These are phyloP conservation scores for Sarocladium brachiariae DNA, from an alignment of 2,329 filamentous ascomycete species.

Conservation along the genomic window DNA sequence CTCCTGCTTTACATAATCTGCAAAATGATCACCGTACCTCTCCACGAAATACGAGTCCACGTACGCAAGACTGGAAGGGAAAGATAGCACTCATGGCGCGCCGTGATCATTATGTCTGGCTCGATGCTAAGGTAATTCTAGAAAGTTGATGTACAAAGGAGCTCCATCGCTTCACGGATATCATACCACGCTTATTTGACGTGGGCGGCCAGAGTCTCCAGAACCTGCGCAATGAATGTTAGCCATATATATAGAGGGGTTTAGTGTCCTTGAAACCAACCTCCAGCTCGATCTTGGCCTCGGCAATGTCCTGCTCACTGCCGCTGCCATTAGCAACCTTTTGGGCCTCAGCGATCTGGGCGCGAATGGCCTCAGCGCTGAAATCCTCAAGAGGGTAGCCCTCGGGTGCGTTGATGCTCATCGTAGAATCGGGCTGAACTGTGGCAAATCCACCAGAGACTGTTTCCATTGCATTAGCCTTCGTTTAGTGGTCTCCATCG, in stretches of 20 bases:
- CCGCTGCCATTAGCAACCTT: conserved; percentile 87
- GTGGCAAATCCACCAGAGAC: conserved; percentile 96
- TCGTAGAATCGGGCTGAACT: conserved; percentile 86
- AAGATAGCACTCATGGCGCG: conserved; percentile 21
- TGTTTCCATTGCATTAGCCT: conserved; percentile 28
- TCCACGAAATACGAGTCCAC: conserved; percentile 11
- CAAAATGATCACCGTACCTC: not conserved
- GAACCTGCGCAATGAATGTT: conserved; percentile 46
- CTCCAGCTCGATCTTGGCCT: conserved; percentile 99
- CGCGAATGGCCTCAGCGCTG: conserved; percentile 80
- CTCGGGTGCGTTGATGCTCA: conserved; percentile 99
- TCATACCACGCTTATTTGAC: conserved; percentile 65
- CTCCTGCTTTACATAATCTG: too few species aligned
- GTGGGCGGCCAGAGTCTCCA: conserved; percentile 74
- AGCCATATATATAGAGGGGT: not conserved
- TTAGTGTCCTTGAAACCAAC: conserved; percentile 37
- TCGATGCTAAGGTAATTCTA: conserved; percentile 26
- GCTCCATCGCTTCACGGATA: conserved; percentile 23
- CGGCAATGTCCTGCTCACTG: conserved; percentile 94
- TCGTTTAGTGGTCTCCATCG: too few species aligned
- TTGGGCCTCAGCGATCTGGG: conserved; percentile 89
- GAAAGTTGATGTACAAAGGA: conserved; percentile 36
- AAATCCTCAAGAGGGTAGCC: conserved; percentile 93
- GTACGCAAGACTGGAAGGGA: conserved; percentile 11
- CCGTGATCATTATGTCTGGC: conserved; percentile 28